Base-by-base conservation (phyloP, 345 rosid species). In the Eucalyptus cloeziana region DNA sequence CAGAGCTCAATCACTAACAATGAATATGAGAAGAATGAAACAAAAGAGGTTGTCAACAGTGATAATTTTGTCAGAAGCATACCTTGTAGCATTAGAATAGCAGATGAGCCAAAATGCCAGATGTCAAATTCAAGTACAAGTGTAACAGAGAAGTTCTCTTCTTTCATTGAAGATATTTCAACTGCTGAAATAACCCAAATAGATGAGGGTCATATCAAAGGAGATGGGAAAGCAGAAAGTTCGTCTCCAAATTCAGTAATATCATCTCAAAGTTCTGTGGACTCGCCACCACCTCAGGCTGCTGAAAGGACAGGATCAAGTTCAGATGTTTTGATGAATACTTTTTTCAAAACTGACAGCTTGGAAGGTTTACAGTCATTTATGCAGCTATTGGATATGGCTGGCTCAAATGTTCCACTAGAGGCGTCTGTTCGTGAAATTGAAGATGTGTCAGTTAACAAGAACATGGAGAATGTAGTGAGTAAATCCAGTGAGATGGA, bases 171-270 rank as follows among this genome's bases (percentile, higher is more conserved):
- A 69, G 90, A 92, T 54, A 90, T 86, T 89, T 91, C 91, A 88
- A 91, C 91, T 89, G 88, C 56, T 49, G 94, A 91, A 87, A 93
- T 47, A 44, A 81, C 88, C 85, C 27, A 40, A 10, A 40, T 76
- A 76, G 85, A 76, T 22, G 85, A 76, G 85, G 47, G 15, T 76
- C 85, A 76, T 76, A 40, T 76, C 37, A 86, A 56, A 80, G 91
- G 76, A 88, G 91, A 90, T 50, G 89, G 52, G 71, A 89, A 60
- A 69, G 85, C 89, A 88, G 88, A 85, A 51, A 80, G 71, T 87
- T 94, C 95, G 85, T 94, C 94, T 89, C 97, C 94, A 88, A 95
- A 92, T 90, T 95, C 98, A 30, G 93, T 87, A 31, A 25, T 92
- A 89, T 93, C 98, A 90, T 92, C 93, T 86, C 96, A 93, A 85